Evolutionary conservation across 2,329 filamentous ascomycete species (phyloP).

Genomic region (Daldinia sp.): DNA sequence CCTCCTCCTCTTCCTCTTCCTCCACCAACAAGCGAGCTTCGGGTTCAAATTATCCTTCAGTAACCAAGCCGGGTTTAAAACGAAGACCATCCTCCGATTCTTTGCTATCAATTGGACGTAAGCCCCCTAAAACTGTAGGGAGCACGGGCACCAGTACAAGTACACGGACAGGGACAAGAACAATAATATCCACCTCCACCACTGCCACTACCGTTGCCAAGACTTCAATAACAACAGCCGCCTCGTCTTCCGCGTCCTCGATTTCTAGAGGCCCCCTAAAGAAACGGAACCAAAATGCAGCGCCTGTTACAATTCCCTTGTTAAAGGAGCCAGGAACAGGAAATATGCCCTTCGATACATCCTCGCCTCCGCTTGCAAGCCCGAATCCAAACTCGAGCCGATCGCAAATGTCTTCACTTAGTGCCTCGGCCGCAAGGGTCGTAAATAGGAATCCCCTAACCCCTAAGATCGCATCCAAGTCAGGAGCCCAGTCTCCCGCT

Average conservation of each 20-base stretch:
- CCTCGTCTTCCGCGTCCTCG: conserved; percentile 15
- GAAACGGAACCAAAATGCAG: conserved; percentile 52
- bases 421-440: conserved; percentile 66
- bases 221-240: conserved; percentile 31
- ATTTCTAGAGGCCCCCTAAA: conserved; percentile 38
- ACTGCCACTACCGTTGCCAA: conserved; percentile 29
- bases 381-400: conserved; percentile 59
- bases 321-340: conserved; percentile 44
- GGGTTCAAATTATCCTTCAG: conserved; percentile 7
- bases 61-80: conserved; percentile 18
- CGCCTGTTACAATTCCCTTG: conserved; percentile 42
- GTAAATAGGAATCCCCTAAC: conserved; percentile 59
- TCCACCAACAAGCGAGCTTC: conserved; percentile 8
- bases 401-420: conserved; percentile 74
- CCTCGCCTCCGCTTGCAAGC: conserved; percentile 47
- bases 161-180: conserved; percentile 24
- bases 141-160: conserved; percentile 10
- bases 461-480: conserved; percentile 62
- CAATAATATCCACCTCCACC: conserved; percentile 33
- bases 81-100: conserved; percentile 26
- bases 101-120: conserved; percentile 28
- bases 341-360: conserved; percentile 55
- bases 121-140: neutral
- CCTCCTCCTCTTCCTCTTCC: neutral
- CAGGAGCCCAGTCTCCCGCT: conserved; percentile 42